Percentiles rank a stretch among this genome's conserved stretches.
Evolutionary conservation across 208 protist genomes (phyloP).

Genomic region (Entamoeba invadens): DNA sequence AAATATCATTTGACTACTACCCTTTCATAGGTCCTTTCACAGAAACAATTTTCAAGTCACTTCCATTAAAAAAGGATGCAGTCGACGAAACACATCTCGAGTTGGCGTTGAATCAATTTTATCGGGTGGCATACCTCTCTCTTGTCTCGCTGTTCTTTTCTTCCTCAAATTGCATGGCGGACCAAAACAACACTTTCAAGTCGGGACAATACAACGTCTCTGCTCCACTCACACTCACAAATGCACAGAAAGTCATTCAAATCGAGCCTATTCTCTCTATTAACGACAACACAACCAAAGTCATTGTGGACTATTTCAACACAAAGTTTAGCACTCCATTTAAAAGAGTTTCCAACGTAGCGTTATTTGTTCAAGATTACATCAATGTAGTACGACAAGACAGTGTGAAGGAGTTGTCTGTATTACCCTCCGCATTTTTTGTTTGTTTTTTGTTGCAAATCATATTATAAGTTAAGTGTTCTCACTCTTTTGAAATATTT

Average conservation of each 20-base stretch:
- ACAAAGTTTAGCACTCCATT: neutral
- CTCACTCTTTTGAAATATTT: too few relatives aligned
- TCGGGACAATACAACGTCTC: neutral
- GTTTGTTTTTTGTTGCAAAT: neutral
- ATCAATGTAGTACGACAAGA: neutral
- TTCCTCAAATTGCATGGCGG: neutral
- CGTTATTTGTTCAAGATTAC: neutral
- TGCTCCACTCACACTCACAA: neutral
- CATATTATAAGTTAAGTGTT: too few relatives aligned
- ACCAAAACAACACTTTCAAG: neutral
- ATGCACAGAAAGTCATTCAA: neutral
- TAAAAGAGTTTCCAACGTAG: neutral
- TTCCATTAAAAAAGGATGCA: neutral
- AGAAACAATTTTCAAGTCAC: neutral
- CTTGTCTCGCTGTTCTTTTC: neutral
- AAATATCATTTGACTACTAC: neutral
- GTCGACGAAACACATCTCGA: too few relatives aligned
- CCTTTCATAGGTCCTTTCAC: neutral
- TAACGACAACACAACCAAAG: neutral
- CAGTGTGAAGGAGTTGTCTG: neutral
- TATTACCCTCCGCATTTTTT: neutral
- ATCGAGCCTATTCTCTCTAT: neutral
- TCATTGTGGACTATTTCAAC: neutral
- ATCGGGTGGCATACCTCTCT: neutral
- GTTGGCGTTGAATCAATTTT: too few relatives aligned